Evolutionary conservation across 768 basidiomycete species (phyloP), one percentile per base, ranked within the genome.

Genomic region (Amyloporia xantha): DNA sequence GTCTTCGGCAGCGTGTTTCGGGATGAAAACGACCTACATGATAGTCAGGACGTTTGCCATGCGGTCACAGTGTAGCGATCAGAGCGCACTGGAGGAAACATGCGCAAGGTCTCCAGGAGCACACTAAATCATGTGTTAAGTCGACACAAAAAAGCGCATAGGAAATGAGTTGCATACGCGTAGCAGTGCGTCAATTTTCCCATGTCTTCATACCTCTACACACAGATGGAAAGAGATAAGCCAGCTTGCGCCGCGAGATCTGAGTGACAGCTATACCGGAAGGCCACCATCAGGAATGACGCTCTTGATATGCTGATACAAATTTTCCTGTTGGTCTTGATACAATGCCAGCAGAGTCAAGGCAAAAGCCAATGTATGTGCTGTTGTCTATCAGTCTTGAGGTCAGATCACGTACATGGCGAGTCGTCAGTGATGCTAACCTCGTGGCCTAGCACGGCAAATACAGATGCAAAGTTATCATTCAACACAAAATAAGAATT

Each of bases 271-370:
- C 45, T 63, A n/a, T 51, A 67, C 63, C 5, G 68, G 66, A 10
- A 57, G 30, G 44, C 51, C 44, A 27, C 50, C 62, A 35, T 65
- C 61, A 6, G 54, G 55, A 10, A 65, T 38, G 12, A 66, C 56
- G 7, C 38, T 38, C 43, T 59, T 57, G 48, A 68, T 59, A 24
- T 67, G 54, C 19, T 64, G 50, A 52, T 66, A 68, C 5, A 71
- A 53, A 39, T 55, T 64, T 41, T 71, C 67, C 52, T 74, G 72
- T 41, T 67, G 65, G 6, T 71, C 67, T 7, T 61, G 70, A 56
- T 74, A 59, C 10, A 71, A 55, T 6, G 72, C 72, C 6, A 74
- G 66, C 36, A 70, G 54, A 20, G 55, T 69, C 46, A 72, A 51
- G 1, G 63, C 54, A 54, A 60, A 68, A 25, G 60, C 54, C 20